A percentile compares a stretch with the other conserved stretches of the same genome.
These are phyloP conservation scores for Aspergillus sp. DNA, from an alignment of 2,329 filamentous ascomycete genomes.

Conservation along the genomic window DNA sequence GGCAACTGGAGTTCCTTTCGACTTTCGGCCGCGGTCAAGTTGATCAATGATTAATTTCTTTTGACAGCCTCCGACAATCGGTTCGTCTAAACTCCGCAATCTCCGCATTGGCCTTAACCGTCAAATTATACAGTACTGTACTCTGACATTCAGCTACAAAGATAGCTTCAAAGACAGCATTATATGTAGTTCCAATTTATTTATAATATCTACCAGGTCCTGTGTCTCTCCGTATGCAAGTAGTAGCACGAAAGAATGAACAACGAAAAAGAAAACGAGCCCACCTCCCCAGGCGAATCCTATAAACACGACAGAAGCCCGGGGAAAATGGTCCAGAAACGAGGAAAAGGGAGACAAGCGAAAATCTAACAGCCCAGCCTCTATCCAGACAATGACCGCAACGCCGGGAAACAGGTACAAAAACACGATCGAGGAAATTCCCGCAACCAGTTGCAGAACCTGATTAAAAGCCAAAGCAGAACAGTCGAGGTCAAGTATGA, in stretches of 20 bases:
- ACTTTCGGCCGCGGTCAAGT: background rate
- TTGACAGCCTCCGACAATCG: slow-evolving; percentile 12
- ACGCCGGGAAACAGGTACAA: slow-evolving; percentile 11
- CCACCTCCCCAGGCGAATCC: background rate
- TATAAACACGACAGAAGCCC: slow-evolving; percentile 3
- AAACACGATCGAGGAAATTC: background rate
- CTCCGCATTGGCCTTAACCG: slow-evolving; percentile 11
- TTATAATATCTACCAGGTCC: slow-evolving; percentile 14
- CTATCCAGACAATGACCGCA: slow-evolving; percentile 10
- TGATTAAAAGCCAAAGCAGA: slow-evolving; percentile 1
- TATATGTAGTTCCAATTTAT: slow-evolving; percentile 3
- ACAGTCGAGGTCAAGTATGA: slow-evolving; percentile 5
- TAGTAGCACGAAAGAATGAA: slow-evolving; percentile 7
- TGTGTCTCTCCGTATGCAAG: slow-evolving; percentile 5
- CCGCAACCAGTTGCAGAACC: background rate
- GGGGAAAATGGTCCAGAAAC: slow-evolving; percentile 1
- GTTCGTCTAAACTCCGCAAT: slow-evolving; percentile 16
- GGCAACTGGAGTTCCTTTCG: background rate
- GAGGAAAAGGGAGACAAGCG: slow-evolving; percentile 2
- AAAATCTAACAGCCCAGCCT: slow-evolving; percentile 11
- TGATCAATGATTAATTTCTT: background rate
- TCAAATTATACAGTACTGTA: slow-evolving; percentile 1
- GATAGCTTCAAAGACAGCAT: background rate
- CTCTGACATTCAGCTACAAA: background rate
- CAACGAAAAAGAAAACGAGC: slow-evolving; percentile 3